Base-by-base conservation (phyloP, 2,329 filamentous ascomycete species). In the Lasiodiplodia sp. region DNA sequence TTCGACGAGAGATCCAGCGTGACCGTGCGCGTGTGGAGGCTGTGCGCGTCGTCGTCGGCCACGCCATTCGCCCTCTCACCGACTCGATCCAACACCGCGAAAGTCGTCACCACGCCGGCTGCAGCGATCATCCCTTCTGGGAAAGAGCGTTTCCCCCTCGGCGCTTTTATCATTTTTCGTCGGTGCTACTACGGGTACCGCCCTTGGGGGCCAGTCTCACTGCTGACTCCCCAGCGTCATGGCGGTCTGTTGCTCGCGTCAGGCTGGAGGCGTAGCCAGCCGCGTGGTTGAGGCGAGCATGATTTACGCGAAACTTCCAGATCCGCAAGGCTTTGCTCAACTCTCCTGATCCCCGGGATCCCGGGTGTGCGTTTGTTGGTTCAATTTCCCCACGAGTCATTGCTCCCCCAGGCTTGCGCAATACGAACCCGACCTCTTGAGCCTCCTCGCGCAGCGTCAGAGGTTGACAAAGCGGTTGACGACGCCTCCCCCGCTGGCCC, bases 1-100 rank as follows among this genome's bases (percentile, higher is more conserved):
- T 14, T 21, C 34, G 44, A 23, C 31, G 38, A 47, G 31, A 49
- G 21, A 52, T 34, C 44, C 28, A 64, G 58, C 25, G 23, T 11
- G 37, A n/a, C 37, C 18, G 56, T n/a, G 58, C n/a, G 51, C 25
- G 60, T 52, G 60, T n/a, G 44, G 60, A 52, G 60, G 60, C 60
- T 64, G 60, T 52, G 60, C 47, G 60, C 47, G 60, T 62, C 38
- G 37, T 44, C 58, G 58, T 34, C 47, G 25, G 28, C 60, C 44
- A 52, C 56, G 56, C 56, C 56, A 60, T n/a, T 44, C 38, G n/a
- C 4, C n/a, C 28, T 31, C 60, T 64, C 60, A 64, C 60, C 60
- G 60, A 52, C 47, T 64, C 60, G 34, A 21, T 38, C 60, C 60
- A 64, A 64, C 60, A 64, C 60, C 16, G 12, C 31, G 3, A 49